Evolutionary conservation across 345 rosid genomes (phyloP).

Genomic region (Rhodamnia argentea): DNA sequence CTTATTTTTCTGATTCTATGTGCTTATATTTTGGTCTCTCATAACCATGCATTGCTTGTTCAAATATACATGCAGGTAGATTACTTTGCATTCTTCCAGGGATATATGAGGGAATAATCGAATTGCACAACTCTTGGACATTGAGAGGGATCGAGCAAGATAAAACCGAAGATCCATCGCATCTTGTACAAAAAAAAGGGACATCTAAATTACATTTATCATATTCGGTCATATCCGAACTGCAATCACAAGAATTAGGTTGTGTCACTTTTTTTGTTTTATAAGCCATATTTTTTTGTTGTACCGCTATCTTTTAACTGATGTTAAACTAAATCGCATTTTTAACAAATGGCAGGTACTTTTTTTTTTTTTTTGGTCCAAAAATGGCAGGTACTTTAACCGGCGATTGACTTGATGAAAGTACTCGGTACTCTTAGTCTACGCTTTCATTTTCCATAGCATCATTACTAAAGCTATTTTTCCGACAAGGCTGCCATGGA

Average conservation of each 20-base stretch:
- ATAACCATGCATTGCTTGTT: neutral
- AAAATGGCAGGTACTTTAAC: neutral
- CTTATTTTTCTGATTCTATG: neutral
- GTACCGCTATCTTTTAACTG: fast-evolving
- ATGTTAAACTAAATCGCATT: neutral
- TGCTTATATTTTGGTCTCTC: neutral
- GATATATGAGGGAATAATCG: neutral
- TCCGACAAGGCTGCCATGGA: neutral
- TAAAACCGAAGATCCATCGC: neutral
- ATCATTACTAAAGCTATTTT: neutral
- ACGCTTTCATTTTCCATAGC: neutral
- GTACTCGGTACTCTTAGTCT: neutral
- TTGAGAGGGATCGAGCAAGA: fast-evolving
- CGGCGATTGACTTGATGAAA: neutral
- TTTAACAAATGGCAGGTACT: neutral
- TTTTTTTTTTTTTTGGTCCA: too few relatives aligned
- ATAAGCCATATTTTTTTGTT: neutral
- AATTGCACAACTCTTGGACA: neutral
- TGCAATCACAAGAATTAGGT: neutral
- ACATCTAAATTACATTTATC: neutral
- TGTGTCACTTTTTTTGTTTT: neutral
- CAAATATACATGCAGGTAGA: neutral
- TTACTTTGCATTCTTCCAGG: neutral
- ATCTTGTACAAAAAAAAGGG: neutral
- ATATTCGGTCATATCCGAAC: fast-evolving